phyloP scores from a whole-genome alignment of 805 yeast genomes.

The Metahyphopichia silvanorum region DNA sequence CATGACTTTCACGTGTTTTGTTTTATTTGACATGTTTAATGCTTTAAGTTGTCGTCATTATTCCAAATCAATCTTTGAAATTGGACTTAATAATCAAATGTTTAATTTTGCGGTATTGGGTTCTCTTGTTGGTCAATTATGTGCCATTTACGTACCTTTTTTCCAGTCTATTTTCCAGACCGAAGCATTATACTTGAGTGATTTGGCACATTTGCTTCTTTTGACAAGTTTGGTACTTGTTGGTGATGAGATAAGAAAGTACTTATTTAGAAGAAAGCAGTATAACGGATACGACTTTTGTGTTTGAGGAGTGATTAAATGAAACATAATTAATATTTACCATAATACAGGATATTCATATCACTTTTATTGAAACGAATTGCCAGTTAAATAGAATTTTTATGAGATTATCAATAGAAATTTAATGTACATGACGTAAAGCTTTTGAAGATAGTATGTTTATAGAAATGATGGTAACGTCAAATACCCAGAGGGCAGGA shows the following conservation, averaged over 20 bases:
- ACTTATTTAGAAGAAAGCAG: conserved; percentile 18
- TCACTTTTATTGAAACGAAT: too few relatives aligned
- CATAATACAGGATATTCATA: too few relatives aligned
- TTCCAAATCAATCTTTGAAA: conserved; percentile 74
- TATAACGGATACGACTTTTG: conserved; percentile 13
- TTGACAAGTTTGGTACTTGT: conserved; percentile 80
- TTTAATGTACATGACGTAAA: too few relatives aligned
- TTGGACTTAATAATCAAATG: conserved; percentile 84
- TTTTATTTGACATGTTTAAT: conserved; percentile 93
- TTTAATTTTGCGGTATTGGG: conserved; percentile 91
- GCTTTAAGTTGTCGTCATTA: conserved; percentile 92
- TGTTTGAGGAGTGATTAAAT: too few relatives aligned
- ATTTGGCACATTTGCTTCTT: conserved; percentile 57
- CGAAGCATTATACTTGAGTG: conserved; percentile 75
- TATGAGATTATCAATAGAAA: too few relatives aligned
- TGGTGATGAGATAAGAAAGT: conserved; percentile 81
- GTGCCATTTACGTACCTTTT: conserved; percentile 91
- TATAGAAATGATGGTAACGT: too few relatives aligned
- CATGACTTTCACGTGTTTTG: conserved; percentile 98
- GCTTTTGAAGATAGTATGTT: too few relatives aligned
- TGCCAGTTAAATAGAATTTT: too few relatives aligned
- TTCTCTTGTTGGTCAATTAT: conserved; percentile 83
- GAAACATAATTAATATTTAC: too few relatives aligned
- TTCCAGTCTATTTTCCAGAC: conserved; percentile 93
- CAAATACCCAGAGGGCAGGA: too few relatives aligned